phyloP scores from a whole-genome alignment of 805 yeast genomes.

The Yarrowia sp. region DNA sequence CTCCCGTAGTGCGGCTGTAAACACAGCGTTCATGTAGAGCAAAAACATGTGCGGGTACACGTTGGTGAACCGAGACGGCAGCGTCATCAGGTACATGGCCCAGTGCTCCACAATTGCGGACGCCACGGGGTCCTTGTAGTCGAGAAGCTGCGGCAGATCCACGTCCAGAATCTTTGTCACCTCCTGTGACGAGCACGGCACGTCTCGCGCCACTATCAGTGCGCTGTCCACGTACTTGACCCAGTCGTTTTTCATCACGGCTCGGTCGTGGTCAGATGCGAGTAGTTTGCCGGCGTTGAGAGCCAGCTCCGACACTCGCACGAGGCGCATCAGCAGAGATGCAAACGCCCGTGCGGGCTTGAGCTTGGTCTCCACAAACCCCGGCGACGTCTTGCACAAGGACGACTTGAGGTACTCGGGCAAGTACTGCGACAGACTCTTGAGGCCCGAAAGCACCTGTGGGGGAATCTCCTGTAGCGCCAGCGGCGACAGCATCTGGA shows the following conservation, averaged over 20 bases:
- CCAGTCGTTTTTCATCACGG: slow-evolving; percentile 68
- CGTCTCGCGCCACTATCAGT: slow-evolving; percentile 57
- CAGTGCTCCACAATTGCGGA: slow-evolving; percentile 46
- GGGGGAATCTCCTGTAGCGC: slow-evolving; percentile 65
- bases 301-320: slow-evolving; percentile 62
- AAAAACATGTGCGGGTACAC: slow-evolving; percentile 63
- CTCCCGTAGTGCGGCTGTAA: slow-evolving; percentile 68
- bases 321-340: slow-evolving; percentile 60
- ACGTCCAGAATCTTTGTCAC: slow-evolving; percentile 46
- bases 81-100: slow-evolving; percentile 52
- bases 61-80: slow-evolving; percentile 59
- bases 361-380: slow-evolving; percentile 60
- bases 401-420: slow-evolving; percentile 51
- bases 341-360: slow-evolving; percentile 62
- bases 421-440: slow-evolving; percentile 59
- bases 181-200: slow-evolving; percentile 54
- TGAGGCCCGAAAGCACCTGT: slow-evolving; percentile 61
- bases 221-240: slow-evolving; percentile 55
- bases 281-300: slow-evolving; percentile 58
- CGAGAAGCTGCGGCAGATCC: slow-evolving; percentile 47
- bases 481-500: slow-evolving; percentile 67
- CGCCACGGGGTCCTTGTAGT: slow-evolving; percentile 37
- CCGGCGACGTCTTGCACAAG: slow-evolving; percentile 55
- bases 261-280: slow-evolving; percentile 54
- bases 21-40: slow-evolving; percentile 59